Evolutionary conservation across 2,329 filamentous ascomycete genomes (phyloP), one percentile per base, ranked within the genome.

Genomic region (Trichoderma citrinoviride): DNA sequence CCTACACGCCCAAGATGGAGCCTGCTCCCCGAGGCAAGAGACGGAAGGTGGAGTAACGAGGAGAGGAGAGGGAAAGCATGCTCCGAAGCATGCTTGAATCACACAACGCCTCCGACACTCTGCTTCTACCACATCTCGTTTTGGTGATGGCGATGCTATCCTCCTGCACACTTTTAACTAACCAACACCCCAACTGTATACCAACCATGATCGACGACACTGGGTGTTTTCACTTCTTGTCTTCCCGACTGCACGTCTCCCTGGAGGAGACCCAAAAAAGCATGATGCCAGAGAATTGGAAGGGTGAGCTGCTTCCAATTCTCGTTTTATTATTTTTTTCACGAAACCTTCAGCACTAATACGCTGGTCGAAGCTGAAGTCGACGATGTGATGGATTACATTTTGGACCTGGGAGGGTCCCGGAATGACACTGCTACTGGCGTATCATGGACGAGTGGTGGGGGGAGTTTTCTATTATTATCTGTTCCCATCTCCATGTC

Each of bases 11-110:
- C 67, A 83, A 89, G 69, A 91, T 98, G 80, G 91, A 93, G 69
- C 91, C 93, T 25, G 92, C 93, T 43, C 94, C 93, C 7, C 93
- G 93, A 77, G 93, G 93, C 69, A 98, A 97, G 85, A 87, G 93
- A 80, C 89, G 93, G 80, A 96, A 92, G 82, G 77, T 83, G 55
- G 81, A 84, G 68, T 81, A 84, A 69, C 80, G 71, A 74, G 19
- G 47, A 33, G 50, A 41, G 12, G 29, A 46, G n/a, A 27, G 41
- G 7, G 25, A 43, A 37, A 21, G 23, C 57, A 54, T 54, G 17
- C n/a, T 53, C 50, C 14, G 54, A 60, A 40, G 47, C 47, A 25
- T 21, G 46, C 19, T 43, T 43, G 19, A 53, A 54, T 54, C 33
- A 40, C 27, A 64, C 58, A 61, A 66, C 56, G 56, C 54, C 64